Base-by-base conservation (phyloP, 345 rosid species). In the Angophora floribunda region DNA sequence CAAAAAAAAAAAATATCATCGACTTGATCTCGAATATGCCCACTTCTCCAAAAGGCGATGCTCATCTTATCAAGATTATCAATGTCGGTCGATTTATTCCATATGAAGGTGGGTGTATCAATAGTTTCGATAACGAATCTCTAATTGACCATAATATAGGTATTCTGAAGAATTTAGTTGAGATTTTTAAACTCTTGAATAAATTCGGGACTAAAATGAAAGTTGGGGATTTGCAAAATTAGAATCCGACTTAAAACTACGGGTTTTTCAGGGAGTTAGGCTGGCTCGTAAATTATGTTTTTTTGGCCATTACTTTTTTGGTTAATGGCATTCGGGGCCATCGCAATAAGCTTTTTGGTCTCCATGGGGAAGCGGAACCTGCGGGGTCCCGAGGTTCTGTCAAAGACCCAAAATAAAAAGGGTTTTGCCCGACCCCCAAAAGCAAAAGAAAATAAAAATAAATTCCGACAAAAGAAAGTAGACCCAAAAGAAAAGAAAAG, bases 201-300 rank as follows among this genome's bases (percentile, higher is more conserved):
- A 30, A 15, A 65, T n/a, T 14, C 1, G 21, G 4, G 41, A 30
- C 0, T 14, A 1, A 11, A 14, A 2, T 15, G 21, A 30, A 65
- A 0, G 21, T 0, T 0, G 5, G 1, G 19, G 3, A 13, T 0
- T n/a, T 65, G 4, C 12, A 32, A 2, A 67, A 30, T 67, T 16
- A 22, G 36, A 67, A 67, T 8, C 16, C 32, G 3, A 67, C 6
- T 9, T 30, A 67, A 67, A 63, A 9, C 13, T 14, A 13, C 26
- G 7, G 13, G 28, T 28, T n/a, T n/a, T 28, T 13, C 6, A 8
- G 17, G 44, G 36, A 30, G 30, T 65, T 32, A 15, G 36, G 41
- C 36, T 4, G 78, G 21, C 21, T 30, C 14, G 41, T 30, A 16
- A 65, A 22, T 36, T 2, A 22, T 55, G 22, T 22, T 55, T 55